Percentiles rank a stretch among this genome's conserved stretches.
Evolutionary conservation across 768 basidiomycete genomes (phyloP).

Genomic region (Gymnopilus dilepis): DNA sequence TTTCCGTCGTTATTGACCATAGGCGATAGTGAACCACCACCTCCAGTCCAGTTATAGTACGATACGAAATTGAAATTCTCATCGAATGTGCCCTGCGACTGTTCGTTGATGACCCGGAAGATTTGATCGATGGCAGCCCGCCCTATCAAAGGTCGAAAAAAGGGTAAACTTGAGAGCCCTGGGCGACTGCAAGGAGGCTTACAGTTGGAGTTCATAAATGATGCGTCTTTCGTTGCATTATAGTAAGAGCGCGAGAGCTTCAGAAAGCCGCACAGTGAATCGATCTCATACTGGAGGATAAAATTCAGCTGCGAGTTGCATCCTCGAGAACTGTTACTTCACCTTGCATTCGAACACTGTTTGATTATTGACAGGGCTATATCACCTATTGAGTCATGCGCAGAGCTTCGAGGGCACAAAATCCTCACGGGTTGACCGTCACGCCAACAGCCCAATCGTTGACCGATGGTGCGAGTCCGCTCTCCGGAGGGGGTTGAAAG

Average conservation of each 20-base stretch:
- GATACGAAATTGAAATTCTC: slow-evolving; percentile 74
- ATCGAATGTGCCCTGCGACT: slow-evolving; percentile 76
- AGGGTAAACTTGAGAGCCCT: not conserved
- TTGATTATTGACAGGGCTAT: slow-evolving; percentile 67
- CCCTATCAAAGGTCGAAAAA: slow-evolving; percentile 49
- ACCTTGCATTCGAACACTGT: slow-evolving; percentile 88
- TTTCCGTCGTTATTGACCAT: slow-evolving; percentile 71
- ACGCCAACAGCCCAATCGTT: slow-evolving; percentile 77
- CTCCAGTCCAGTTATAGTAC: slow-evolving; percentile 85
- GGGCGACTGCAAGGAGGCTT: slow-evolving; percentile 23
- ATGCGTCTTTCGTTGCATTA: slow-evolving; percentile 68
- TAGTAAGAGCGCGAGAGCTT: slow-evolving; percentile 80
- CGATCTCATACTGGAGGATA: slow-evolving; percentile 68
- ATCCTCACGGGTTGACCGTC: slow-evolving; percentile 71
- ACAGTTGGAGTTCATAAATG: slow-evolving; percentile 78
- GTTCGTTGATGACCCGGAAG: slow-evolving; percentile 77
- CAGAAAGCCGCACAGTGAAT: slow-evolving; percentile 79
- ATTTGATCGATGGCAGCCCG: slow-evolving; percentile 69
- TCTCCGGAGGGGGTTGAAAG: slow-evolving; percentile 83
- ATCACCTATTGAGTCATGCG: not conserved
- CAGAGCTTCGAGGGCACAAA: not conserved
- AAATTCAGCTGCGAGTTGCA: not conserved
- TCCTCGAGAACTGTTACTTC: not conserved
- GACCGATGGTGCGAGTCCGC: slow-evolving; percentile 62
- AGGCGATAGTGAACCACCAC: slow-evolving; percentile 64